Base-by-base conservation (phyloP, 176 grass and related monocot species). In the Calamus simplicifolius region DNA sequence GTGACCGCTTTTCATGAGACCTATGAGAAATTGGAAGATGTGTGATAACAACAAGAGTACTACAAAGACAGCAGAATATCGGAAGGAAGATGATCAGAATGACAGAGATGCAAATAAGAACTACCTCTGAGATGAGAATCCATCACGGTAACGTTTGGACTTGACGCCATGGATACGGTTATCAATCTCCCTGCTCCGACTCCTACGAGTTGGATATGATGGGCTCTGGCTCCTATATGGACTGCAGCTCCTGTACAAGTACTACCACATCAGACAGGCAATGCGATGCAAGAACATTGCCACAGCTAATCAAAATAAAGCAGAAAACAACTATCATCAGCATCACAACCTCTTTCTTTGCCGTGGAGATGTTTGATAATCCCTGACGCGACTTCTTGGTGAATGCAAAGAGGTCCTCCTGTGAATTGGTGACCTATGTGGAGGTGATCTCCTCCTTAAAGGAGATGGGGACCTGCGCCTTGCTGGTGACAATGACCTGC, bases 181-280 rank as follows among this genome's bases (percentile, higher is more conserved):
- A 48, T 81, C 74, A 17, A 27, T 56, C 19, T 89, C 82, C 52
- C 74, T 81, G 70, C 74, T 90, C 52, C 15, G 58, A 71, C 59
- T 86, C 57, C 74, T 61, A 56, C n/a, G 61, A 54, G 78, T 62
- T 19, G 10, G 80, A 71, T 82, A 57, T 31, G 64, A 63, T 48
- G 91, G 83, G 62, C 92, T 97, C 53, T 19, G 63, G 23, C 59
- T 83, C 68, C 7, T 63, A 60, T 71, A 27, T 48, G 81, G 88
- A 80, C 81, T 93, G 19, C 18, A 63, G 66, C 75, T 81, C 73
- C 88, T 85, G 60, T 43, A 92, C 51, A 48, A 28, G 64, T 48
- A 29, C 15, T n/a, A 25, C 2, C 29, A 28, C 16, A 29, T 52
- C 27, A 73, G 19, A 72, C 2, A 62, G 4, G 30, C 12, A 49